Evolutionary conservation across 2,329 filamentous ascomycete species (phyloP).

Genomic region (Venturia effusa): DNA sequence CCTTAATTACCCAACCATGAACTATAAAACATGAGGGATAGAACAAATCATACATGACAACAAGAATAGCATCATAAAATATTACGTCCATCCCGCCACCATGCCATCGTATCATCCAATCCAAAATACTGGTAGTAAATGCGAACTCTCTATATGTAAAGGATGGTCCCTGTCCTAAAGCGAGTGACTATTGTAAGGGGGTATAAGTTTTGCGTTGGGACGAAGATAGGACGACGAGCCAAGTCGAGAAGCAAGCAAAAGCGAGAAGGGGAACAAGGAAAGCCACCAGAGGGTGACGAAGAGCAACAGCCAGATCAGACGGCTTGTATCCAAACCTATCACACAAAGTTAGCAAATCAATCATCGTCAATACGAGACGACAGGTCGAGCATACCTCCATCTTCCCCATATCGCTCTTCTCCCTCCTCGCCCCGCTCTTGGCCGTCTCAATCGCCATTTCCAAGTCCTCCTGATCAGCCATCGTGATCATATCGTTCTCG

Average conservation of each 20-base stretch:
- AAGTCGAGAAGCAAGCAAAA: not conserved
- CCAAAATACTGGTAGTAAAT: not conserved
- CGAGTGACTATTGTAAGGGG: not conserved
- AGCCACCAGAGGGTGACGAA: not conserved
- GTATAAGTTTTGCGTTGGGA: conserved; percentile 1
- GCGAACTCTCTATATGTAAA: not conserved
- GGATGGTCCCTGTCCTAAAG: not conserved
- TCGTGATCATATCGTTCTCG: conserved; percentile 92
- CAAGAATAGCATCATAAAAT: not conserved
- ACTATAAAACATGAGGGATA: not conserved
- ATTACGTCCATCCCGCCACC: not conserved
- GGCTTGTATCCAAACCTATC: conserved; percentile 10
- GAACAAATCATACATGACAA: not conserved
- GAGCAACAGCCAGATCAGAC: not conserved
- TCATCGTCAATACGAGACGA: not conserved
- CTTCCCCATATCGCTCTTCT: conserved; percentile 76
- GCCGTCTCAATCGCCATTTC: conserved; percentile 72
- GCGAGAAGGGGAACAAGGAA: not conserved
- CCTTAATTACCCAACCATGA: not conserved
- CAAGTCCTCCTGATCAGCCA: conserved; percentile 92
- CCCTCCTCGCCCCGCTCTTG: conserved; percentile 57
- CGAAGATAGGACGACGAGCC: not conserved
- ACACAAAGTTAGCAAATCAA: not conserved
- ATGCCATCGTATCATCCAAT: not conserved
- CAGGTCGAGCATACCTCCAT: conserved; percentile 60